Evolutionary conservation across 192 early-diverging fungal genomes (phyloP).

Genomic region (Pilaira anomala): DNA sequence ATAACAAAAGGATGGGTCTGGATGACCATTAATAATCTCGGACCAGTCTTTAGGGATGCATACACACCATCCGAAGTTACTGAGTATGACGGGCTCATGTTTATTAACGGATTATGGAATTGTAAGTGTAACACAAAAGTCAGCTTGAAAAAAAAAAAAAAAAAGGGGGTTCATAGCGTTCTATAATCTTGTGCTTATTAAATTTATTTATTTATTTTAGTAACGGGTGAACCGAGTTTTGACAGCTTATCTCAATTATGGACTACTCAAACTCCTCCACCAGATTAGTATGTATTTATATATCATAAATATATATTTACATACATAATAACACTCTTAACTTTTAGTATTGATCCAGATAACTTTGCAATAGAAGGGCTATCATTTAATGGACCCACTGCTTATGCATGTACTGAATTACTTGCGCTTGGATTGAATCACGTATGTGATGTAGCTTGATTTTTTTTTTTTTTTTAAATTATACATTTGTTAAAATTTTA

Average conservation of each 20-base stretch:
- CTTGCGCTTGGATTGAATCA: constrained; percentile 24
- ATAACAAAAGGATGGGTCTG: constrained; percentile 27
- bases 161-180: too few species aligned
- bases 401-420: constrained; percentile 29
- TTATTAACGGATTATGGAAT: constrained; percentile 31
- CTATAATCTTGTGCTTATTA: neutral
- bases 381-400: constrained; percentile 25
- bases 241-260: constrained; percentile 11
- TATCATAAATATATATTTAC: neutral
- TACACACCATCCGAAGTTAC: neutral
- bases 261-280: constrained; percentile 8
- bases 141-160: too few species aligned
- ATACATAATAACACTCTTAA: neutral
- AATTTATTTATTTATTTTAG: constrained; percentile 18
- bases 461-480: neutral
- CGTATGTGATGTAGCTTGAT: constrained; percentile 10
- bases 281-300: constrained; percentile 16
- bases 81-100: constrained; percentile 27
- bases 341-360: neutral
- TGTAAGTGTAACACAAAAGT: constrained; percentile 21
- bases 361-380: constrained; percentile 7
- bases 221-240: constrained; percentile 14
- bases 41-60: neutral
- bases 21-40: constrained; percentile 25
- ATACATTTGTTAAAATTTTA: neutral